These are phyloP conservation scores for Lagerstroemia speciosa DNA, from an alignment of 345 rosid genomes.

Conservation along the genomic window DNA sequence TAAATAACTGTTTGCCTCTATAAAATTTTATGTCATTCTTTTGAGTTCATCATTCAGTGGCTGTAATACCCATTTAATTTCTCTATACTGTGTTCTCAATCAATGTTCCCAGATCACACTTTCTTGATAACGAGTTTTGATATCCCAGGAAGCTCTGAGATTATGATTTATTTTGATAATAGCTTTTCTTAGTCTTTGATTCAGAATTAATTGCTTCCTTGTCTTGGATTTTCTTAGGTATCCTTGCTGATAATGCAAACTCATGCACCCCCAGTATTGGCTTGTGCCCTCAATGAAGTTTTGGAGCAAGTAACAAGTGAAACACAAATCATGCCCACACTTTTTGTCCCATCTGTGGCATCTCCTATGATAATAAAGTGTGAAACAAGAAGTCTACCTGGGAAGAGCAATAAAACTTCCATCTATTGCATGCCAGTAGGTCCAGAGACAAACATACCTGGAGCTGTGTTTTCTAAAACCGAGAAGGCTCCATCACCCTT, in stretches of 20 bases:
- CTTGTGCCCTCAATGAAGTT: slow-evolving; percentile 54
- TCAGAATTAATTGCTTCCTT: not conserved
- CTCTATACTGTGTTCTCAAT: not conserved
- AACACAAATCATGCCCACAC: slow-evolving; percentile 21
- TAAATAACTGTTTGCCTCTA: not conserved
- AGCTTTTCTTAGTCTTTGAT: not conserved
- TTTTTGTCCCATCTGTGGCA: slow-evolving; percentile 49
- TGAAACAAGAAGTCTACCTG: slow-evolving; percentile 29
- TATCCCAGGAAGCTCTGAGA: not conserved
- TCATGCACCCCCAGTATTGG: slow-evolving; percentile 49
- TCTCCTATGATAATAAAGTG: slow-evolving; percentile 52
- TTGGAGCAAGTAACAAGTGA: slow-evolving; percentile 34
- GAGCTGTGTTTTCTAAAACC: slow-evolving; percentile 31
- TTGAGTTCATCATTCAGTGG: not conserved
- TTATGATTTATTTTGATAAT: not conserved
- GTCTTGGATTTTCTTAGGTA: slow-evolving; percentile 29
- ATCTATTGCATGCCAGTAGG: slow-evolving; percentile 55
- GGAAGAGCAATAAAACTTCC: slow-evolving; percentile 22
- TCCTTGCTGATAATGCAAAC: slow-evolving; percentile 44
- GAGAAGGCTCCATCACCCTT: slow-evolving; percentile 45
- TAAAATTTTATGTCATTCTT: not conserved
- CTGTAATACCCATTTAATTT: not conserved
- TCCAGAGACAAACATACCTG: slow-evolving; percentile 40
- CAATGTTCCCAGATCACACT: not conserved
- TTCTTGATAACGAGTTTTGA: not conserved